Percentiles rank a stretch among this genome's conserved stretches.
Evolutionary conservation across 2,329 filamentous ascomycete species (phyloP).

Genomic region (Plenodomus biglobosus): DNA sequence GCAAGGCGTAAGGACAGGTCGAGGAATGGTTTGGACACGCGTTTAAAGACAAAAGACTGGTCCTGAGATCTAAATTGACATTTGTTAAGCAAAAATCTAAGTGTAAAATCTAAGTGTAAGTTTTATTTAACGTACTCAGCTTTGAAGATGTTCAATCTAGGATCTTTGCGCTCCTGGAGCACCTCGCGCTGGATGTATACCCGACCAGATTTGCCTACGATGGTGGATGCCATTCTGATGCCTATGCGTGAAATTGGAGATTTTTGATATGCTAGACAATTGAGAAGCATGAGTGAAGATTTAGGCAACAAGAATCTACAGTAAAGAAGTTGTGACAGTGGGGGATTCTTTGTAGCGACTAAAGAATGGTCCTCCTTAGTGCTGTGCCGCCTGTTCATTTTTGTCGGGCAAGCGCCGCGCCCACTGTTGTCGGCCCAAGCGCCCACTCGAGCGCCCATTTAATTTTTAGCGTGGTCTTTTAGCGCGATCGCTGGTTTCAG

Average conservation of each 20-base stretch:
- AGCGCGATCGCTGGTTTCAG: no score
- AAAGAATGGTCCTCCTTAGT: not conserved
- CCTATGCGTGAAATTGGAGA: slow-evolving; percentile 18
- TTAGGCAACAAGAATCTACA: not conserved
- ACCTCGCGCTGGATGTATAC: slow-evolving; percentile 38
- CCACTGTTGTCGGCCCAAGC: not conserved
- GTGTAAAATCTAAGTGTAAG: slow-evolving; percentile 7
- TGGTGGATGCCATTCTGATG: slow-evolving; percentile 39
- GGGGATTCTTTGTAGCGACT: not conserved
- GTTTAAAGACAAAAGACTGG: slow-evolving; percentile 40
- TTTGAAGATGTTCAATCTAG: slow-evolving; percentile 36
- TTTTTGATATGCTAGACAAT: slow-evolving; percentile 15
- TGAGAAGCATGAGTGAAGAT: slow-evolving; percentile 18
- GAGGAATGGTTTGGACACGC: slow-evolving; percentile 34
- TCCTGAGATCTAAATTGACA: slow-evolving; percentile 29
- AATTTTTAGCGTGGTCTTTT: no score
- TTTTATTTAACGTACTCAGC: slow-evolving; percentile 35
- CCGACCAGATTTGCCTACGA: slow-evolving; percentile 43
- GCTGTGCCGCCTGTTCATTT: not conserved
- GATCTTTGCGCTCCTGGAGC: slow-evolving; percentile 33
- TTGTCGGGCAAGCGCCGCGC: not conserved
- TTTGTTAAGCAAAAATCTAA: slow-evolving; percentile 5
- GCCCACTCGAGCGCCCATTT: not conserved
- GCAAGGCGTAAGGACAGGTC: slow-evolving; percentile 38
- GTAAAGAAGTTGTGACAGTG: not conserved